Evolutionary conservation across 2,329 filamentous ascomycete species (phyloP).

Genomic region (Fusarium praegraminearum): DNA sequence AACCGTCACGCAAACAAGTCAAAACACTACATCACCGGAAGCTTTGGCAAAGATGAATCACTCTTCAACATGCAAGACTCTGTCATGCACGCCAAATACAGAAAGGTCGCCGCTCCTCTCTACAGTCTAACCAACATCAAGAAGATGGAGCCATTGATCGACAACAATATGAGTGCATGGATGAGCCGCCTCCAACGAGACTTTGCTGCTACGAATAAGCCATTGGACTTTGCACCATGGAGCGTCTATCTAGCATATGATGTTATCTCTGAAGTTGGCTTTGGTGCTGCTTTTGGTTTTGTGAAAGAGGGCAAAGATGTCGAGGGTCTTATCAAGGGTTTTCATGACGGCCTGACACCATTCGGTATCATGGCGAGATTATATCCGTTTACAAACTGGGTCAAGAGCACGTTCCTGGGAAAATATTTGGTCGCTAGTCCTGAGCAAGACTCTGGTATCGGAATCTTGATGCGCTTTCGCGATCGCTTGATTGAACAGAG

Average conservation of each 20-base stretch:
- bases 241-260: constrained; percentile 53
- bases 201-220: constrained; percentile 59
- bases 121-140: constrained; percentile 69
- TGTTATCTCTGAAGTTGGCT: constrained; percentile 64
- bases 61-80: constrained; percentile 70
- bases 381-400: constrained; percentile 29
- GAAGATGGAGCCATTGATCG: constrained; percentile 69
- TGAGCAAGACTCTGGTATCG: constrained; percentile 65
- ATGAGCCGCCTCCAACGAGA: constrained; percentile 58
- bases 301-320: constrained; percentile 61
- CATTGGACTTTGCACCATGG: constrained; percentile 64
- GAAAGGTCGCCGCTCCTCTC: constrained; percentile 66
- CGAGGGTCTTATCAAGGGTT: constrained; percentile 54
- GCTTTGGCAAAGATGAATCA: constrained; percentile 66
- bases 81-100: constrained; percentile 62
- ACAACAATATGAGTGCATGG: constrained; percentile 64
- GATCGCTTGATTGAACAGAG: constrained; percentile 65
- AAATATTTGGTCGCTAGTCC: constrained; percentile 51
- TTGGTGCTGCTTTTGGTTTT: constrained; percentile 56
- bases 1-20: constrained; percentile 67
- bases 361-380: constrained; percentile 60
- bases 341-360: constrained; percentile 31
- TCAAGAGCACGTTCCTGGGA: constrained; percentile 37
- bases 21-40: constrained; percentile 69
- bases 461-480: constrained; percentile 68